Base-by-base conservation (phyloP, 306 rosid species). In the Lagenaria siceraria region DNA sequence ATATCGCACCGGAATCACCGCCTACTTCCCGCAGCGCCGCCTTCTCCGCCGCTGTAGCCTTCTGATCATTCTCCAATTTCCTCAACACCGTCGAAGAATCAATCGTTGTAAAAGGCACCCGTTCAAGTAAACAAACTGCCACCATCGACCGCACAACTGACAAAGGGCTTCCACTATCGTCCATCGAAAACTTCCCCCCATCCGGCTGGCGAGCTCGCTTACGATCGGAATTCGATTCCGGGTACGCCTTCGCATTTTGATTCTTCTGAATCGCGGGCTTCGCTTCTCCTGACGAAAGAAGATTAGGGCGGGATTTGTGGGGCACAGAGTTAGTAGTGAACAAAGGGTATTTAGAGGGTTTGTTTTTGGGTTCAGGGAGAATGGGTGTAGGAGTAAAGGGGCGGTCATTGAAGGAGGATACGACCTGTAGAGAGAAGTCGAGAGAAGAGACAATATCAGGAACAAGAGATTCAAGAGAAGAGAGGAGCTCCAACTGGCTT, bases 1-100 rank as follows among this genome's bases (percentile, higher is more conserved):
- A 80, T 7, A 87, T 90, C 3, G 92, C 79, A 58, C 97, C 97
- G 4, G 90, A 88, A 75, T 90, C 97, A 13, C 97, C 97, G 2
- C 97, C 96, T 48, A 92, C 56, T 75, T 95, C 97, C 11, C 84
- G 84, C 82, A 95, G 86, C 6, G 97, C 91, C 18, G 89, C 90
- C 85, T 82, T 95, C 78, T 92, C 97, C 3, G 76, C 63, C 2
- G 82, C 71, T 8, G 92, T 88, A 5, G 88, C 88, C 1, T 77
- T 79, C 78, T 83, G 91, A 79, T 90, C 97, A 63, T 88, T 89
- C 82, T 96, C 98, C 69, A 96, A 81, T 82, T 92, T 88, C 84
- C 96, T 86, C 89, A 91, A 81, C 77, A 96, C 87, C 21, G 93
- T 88, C 51, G 96, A 92, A 58, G 98, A 96, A 83, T 96, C 99